These are phyloP conservation scores for Lepidium sativum DNA, from an alignment of 345 rosid genomes.

Conservation along the genomic window DNA sequence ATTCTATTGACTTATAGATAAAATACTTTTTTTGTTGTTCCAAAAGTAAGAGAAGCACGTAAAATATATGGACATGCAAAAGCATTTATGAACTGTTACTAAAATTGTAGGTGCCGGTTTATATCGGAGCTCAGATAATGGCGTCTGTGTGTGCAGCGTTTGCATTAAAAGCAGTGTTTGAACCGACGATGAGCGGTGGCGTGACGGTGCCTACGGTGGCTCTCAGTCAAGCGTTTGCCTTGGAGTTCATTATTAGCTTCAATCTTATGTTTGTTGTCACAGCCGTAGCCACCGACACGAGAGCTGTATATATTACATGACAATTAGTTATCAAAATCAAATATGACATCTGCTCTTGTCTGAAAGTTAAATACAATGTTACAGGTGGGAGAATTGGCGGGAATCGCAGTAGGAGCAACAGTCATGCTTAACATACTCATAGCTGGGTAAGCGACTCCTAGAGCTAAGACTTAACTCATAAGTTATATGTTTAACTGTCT, in stretches of 20 bases:
- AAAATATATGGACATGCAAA: background rate
- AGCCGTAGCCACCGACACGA: constrained; percentile 88
- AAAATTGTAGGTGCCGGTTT: constrained; percentile 49
- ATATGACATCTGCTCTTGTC: background rate
- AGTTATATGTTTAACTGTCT: too few relatives aligned
- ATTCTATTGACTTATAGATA: background rate
- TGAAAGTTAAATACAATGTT: background rate
- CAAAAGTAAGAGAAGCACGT: background rate
- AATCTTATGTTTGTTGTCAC: constrained; percentile 93
- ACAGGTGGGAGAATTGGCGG: constrained; percentile 89
- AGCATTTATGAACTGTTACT: background rate
- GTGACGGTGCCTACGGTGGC: constrained; percentile 66
- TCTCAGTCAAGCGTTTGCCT: constrained; percentile 61
- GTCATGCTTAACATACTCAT: constrained; percentile 87
- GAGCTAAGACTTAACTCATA: too few relatives aligned
- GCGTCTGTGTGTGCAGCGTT: constrained; percentile 74
- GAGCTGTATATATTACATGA: constrained; percentile 53
- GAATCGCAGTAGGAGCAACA: constrained; percentile 92
- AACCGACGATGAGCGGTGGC: constrained; percentile 71
- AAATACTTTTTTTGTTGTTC: background rate
- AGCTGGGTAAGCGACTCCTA: constrained; percentile 79
- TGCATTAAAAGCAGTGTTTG: constrained; percentile 55
- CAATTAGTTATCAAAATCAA: background rate
- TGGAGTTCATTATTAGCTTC: constrained; percentile 77
- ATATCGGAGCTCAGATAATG: constrained; percentile 57